Evolutionary conservation across 495 filamentous ascomycete genomes (phyloP).

Genomic region (Xylaria bambusicola): DNA sequence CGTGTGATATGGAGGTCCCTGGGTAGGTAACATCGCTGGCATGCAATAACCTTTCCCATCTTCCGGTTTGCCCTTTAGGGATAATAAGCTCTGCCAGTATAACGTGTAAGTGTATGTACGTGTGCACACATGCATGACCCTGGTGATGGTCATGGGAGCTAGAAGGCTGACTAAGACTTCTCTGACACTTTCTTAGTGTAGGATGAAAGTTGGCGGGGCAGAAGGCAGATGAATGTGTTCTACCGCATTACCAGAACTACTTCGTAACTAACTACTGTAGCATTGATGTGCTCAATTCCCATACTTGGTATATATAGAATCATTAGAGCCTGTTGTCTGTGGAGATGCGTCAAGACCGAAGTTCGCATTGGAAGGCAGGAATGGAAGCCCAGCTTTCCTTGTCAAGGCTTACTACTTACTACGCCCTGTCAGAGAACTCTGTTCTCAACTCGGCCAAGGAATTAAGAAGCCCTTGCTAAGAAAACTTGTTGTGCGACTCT

Average conservation of each 20-base stretch:
- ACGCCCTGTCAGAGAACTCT: background rate
- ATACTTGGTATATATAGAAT: too few relatives aligned
- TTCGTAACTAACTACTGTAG: too few relatives aligned
- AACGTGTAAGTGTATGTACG: conserved; percentile 9
- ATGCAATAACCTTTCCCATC: conserved; percentile 7
- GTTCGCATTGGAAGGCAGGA: background rate
- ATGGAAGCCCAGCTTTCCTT: background rate
- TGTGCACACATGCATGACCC: background rate
- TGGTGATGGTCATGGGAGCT: conserved; percentile 8
- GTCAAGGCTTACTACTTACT: background rate
- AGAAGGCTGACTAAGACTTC: conserved; percentile 16
- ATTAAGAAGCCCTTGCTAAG: too few relatives aligned
- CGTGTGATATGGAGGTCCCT: too few relatives aligned
- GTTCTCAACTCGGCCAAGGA: conserved; percentile 4
- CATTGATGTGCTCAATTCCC: too few relatives aligned
- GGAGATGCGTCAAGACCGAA: conserved; percentile 2
- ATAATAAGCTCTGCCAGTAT: background rate
- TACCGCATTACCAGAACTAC: background rate
- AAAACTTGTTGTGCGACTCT: background rate
- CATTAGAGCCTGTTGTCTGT: too few relatives aligned
- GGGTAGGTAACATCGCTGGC: background rate
- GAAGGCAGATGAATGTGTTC: conserved; percentile 2
- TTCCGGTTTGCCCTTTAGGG: conserved; percentile 12
- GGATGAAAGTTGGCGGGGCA: conserved; percentile 8
- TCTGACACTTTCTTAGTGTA: background rate